phyloP scores from a whole-genome alignment of 768 basidiomycete species.

The Lanmaoa rubissima region DNA sequence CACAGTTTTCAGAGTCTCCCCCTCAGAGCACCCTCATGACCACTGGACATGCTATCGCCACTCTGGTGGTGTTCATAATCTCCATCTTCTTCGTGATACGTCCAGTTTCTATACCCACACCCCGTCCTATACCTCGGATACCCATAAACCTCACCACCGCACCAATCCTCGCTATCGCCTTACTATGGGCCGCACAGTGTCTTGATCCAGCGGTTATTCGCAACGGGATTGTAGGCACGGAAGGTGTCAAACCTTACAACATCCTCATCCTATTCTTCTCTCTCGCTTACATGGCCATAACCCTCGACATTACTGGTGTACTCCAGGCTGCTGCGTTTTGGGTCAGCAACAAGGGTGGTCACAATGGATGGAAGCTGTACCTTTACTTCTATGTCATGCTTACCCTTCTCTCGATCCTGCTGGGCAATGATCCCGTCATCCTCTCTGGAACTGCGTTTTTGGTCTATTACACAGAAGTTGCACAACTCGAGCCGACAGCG shows the following conservation, averaged over 20 bases:
- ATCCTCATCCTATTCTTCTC: constrained; percentile 92
- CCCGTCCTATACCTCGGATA: constrained; percentile 33
- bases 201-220: constrained; percentile 49
- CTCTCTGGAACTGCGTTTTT: constrained; percentile 89
- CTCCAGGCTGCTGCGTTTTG: constrained; percentile 85
- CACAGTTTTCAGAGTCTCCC: neutral
- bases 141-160: constrained; percentile 52
- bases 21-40: constrained; percentile 36
- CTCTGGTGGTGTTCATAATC: constrained; percentile 50
- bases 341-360: constrained; percentile 79
- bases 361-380: constrained; percentile 69
- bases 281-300: constrained; percentile 90
- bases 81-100: constrained; percentile 53
- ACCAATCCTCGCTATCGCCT: constrained; percentile 49
- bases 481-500: constrained; percentile 47
- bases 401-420: constrained; percentile 66
- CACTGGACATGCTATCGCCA: constrained; percentile 44
- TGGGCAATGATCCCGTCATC: constrained; percentile 96
- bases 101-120: constrained; percentile 42
- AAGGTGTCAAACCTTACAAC: constrained; percentile 85
- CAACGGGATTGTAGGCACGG: constrained; percentile 75
- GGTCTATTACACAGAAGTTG: constrained; percentile 78
- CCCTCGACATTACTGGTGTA: constrained; percentile 86
- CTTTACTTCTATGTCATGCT: constrained; percentile 84
- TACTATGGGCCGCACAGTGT: constrained; percentile 58